Conservation (phyloP, 805 yeast genomes). For the Lachancea sp. region DNA sequence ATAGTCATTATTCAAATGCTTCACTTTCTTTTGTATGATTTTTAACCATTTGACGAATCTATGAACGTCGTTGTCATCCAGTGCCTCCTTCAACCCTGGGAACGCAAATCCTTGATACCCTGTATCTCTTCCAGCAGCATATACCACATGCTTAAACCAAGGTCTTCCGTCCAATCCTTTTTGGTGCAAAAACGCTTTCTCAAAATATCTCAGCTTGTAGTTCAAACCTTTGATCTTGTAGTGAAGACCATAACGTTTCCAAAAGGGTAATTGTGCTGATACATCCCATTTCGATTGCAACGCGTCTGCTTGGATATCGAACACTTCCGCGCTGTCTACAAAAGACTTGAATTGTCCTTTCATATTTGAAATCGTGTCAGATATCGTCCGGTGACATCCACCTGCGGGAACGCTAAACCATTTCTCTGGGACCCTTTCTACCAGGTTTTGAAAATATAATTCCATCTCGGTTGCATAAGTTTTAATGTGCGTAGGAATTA, state of each 20-base stretch:
- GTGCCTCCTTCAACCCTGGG: slow-evolving; percentile 48
- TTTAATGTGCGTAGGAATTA: slow-evolving; percentile 31
- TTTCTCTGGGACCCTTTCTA: slow-evolving; percentile 33
- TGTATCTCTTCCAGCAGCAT: slow-evolving; percentile 49
- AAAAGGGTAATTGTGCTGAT: slow-evolving; percentile 29
- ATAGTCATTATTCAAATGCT: slow-evolving; percentile 3
- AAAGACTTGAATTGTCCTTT: slow-evolving; percentile 25
- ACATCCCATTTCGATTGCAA: slow-evolving; percentile 28
- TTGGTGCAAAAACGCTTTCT: slow-evolving; percentile 39
- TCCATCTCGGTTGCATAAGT: slow-evolving; percentile 38
- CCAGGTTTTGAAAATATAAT: slow-evolving; percentile 35
- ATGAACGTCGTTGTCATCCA: slow-evolving; percentile 41
- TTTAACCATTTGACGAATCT: slow-evolving; percentile 32
- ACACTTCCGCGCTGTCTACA: slow-evolving; percentile 17
- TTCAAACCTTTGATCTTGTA: slow-evolving; percentile 30
- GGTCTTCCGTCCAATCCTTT: slow-evolving; percentile 43
- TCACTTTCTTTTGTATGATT: slow-evolving; percentile 8
- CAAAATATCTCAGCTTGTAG: slow-evolving; percentile 36
- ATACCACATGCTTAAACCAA: slow-evolving; percentile 51
- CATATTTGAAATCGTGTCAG: slow-evolving; percentile 28
- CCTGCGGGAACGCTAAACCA: slow-evolving; percentile 32
- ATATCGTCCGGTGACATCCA: slow-evolving; percentile 15
- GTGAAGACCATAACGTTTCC: slow-evolving; percentile 27
- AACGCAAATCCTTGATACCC: slow-evolving; percentile 50
- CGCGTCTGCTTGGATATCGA: slow-evolving; percentile 21